These are phyloP conservation scores for Dictyostelium brefeldianum DNA, from an alignment of 78 protist species.

Conservation along the genomic window DNA sequence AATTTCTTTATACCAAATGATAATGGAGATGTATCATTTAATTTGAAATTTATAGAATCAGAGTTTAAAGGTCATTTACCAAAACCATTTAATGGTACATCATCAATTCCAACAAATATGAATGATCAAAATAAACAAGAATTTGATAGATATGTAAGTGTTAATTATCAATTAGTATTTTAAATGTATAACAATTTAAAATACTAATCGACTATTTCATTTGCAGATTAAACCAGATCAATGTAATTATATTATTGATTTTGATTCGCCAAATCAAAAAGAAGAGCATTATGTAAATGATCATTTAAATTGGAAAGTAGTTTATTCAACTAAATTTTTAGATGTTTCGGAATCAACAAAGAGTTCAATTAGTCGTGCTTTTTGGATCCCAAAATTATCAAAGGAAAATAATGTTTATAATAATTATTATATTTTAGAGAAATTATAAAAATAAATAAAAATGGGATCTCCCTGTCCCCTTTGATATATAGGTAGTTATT, in stretches of 20 bases:
- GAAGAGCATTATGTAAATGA: slow-evolving; percentile 24
- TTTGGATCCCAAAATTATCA: slow-evolving; percentile 12
- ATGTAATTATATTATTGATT: slow-evolving; percentile 61
- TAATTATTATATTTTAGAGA: slow-evolving; percentile 30
- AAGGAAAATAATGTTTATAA: neutral
- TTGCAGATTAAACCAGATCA: neutral
- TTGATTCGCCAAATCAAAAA: slow-evolving; percentile 43
- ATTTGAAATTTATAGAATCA: slow-evolving; percentile 39
- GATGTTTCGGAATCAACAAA: slow-evolving; percentile 4
- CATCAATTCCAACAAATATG: slow-evolving; percentile 47
- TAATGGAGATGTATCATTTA: neutral
- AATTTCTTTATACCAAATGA: slow-evolving; percentile 91
- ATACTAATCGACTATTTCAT: no score
- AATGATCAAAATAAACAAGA: slow-evolving; percentile 74
- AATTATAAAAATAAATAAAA: neutral
- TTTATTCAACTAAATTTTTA: slow-evolving; percentile 39
- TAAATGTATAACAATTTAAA: no score
- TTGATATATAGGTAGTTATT: no score
- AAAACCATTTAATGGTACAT: slow-evolving; percentile 67
- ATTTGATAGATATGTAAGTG: slow-evolving; percentile 52
- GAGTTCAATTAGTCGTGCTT: neutral
- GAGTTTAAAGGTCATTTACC: slow-evolving; percentile 73
- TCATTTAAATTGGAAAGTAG: neutral
- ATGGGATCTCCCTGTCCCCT: neutral
- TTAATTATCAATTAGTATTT: no score